Conservation (phyloP, 805 yeast genomes). For the Huiozyma sinensis region DNA sequence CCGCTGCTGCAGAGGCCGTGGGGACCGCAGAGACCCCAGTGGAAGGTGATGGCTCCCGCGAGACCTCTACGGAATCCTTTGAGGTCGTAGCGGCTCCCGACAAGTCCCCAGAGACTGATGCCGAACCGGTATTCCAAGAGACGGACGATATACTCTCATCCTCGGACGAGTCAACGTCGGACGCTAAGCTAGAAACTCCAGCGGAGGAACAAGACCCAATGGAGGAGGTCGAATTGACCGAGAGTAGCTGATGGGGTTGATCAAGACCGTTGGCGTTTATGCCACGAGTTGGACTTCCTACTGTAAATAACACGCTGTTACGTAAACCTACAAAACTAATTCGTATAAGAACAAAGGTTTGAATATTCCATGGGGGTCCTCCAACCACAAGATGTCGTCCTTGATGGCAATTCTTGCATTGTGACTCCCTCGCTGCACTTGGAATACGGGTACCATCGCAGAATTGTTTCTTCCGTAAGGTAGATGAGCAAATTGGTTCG, state of each 20-base stretch:
- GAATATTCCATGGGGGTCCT: conserved; percentile 11
- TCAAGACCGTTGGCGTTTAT: too few species aligned
- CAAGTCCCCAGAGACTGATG: not conserved
- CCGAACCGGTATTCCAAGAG: not conserved
- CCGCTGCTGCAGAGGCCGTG: not conserved
- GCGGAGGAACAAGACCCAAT: conserved; percentile 3
- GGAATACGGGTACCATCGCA: conserved; percentile 17
- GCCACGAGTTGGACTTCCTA: too few species aligned
- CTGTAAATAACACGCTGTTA: too few species aligned
- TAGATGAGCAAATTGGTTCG: conserved; percentile 10
- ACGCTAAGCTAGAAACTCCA: not conserved
- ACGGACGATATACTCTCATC: not conserved
- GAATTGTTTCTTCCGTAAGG: conserved; percentile 21
- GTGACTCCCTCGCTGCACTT: conserved; percentile 4
- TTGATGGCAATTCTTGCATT: conserved; percentile 34
- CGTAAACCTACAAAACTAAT: not conserved
- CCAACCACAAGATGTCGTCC: conserved; percentile 56
- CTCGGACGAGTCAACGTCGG: not conserved
- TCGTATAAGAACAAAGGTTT: too few species aligned
- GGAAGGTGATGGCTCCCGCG: not conserved
- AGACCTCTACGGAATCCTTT: not conserved
- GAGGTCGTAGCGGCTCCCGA: not conserved
- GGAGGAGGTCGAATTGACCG: conserved; percentile 8
- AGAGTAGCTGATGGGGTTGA: conserved; percentile 2
- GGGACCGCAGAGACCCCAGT: not conserved